Evolutionary conservation across 805 yeast species (phyloP), one percentile per base, ranked within the genome.

Genomic region (Ogataea glucozyma): DNA sequence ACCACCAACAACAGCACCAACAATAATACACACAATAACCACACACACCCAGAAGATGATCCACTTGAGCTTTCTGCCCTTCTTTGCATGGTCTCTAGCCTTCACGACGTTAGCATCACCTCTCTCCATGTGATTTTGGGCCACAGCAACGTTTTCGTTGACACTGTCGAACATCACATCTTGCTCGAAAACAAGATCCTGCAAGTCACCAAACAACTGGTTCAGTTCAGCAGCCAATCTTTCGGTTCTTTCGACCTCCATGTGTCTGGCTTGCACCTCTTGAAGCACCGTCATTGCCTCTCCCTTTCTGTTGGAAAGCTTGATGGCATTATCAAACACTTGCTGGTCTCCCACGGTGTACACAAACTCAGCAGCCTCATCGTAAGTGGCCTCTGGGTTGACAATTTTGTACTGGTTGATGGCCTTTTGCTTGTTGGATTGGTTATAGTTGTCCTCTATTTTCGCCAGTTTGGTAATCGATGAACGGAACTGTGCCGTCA

Each of bases 261-360:
- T 83, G 71, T 93, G 98, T 71, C 99, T 83, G 39, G 86, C 82
- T 70, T 91, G 97, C 44, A 93, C 98, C 70, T 93, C 98, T 58
- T 88, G 87, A 56, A 93, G 76, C 2, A 95, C 98, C 24, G 97
- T 81, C 65, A 93, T 81, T 31, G 98, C 97, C 69, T 93, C 97
- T 56, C 96, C 96, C 61, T 89, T 79, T 69, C 95, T 83, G 62
- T 87, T 86, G 41, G 89, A 83, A 67, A 85, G 85, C 71, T 84
- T 73, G 51, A 88, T 74, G 13, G 97, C 97, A 68, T 89, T 96
- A 46, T 95, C 88, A 70, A 93, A 93, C 56, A 90, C 87, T 70
- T 91, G 98, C 62, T 85, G 89, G 41, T 88, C 85, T 52, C 85
- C 86, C 42, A 79, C 79, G 58, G 88, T 95, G 54, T 84, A 90